Conservation (phyloP, 2,329 filamentous ascomycete species). For the Aspergillus sp. region DNA sequence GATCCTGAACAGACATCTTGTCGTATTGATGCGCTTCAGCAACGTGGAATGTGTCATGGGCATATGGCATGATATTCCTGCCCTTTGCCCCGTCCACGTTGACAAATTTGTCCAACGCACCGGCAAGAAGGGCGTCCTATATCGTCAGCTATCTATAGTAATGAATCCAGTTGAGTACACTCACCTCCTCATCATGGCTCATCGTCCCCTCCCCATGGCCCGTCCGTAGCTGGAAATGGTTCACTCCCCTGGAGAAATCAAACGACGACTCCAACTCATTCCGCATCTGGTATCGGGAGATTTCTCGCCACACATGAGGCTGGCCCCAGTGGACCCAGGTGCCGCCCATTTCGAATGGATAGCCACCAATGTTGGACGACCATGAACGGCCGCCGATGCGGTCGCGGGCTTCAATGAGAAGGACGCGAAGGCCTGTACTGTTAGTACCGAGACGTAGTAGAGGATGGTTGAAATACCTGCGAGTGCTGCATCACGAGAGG, state of each 20-base stretch:
- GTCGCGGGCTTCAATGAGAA: conserved; percentile 46
- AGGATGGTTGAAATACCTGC: no score
- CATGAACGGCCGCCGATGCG: conserved; percentile 47
- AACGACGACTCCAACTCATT: conserved; percentile 36
- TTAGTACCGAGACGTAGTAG: no score
- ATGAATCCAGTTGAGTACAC: not conserved
- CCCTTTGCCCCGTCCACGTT: conserved; percentile 43
- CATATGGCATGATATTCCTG: conserved; percentile 36
- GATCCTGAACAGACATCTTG: conserved; percentile 38
- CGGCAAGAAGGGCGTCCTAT: conserved; percentile 29
- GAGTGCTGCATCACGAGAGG: conserved; percentile 7
- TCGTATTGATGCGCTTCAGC: conserved; percentile 33
- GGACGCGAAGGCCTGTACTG: conserved; percentile 29
- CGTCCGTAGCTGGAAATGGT: conserved; percentile 37
- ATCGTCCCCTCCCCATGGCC: conserved; percentile 25
- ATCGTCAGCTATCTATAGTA: conserved; percentile 1
- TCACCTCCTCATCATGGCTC: conserved; percentile 40
- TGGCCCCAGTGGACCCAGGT: conserved; percentile 48
- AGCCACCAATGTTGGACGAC: conserved; percentile 41
- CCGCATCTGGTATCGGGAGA: conserved; percentile 43
- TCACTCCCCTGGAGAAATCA: conserved; percentile 39
- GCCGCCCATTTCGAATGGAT: conserved; percentile 47
- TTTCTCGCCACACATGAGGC: conserved; percentile 42
- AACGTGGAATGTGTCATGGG: conserved; percentile 33
- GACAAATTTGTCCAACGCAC: conserved; percentile 39